phyloP scores from a whole-genome alignment of 371 early-diverging fungal genomes.

The Mucor ambiguus region DNA sequence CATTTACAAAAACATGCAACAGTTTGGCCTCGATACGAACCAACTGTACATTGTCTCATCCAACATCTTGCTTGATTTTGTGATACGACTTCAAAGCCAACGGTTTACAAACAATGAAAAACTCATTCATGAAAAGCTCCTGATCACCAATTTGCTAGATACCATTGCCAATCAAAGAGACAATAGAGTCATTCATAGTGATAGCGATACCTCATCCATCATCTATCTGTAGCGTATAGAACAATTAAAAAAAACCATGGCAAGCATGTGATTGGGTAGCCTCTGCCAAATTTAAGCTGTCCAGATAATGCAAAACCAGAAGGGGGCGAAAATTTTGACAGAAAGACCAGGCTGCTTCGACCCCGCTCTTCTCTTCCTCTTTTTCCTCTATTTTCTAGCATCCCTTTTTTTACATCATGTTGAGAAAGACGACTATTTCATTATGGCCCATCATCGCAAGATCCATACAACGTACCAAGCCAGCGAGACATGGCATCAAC shows the following conservation, averaged over 20 bases:
- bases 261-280: neutral
- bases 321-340: neutral
- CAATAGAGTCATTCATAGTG: neutral
- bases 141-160: slow-evolving; percentile 33
- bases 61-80: slow-evolving; percentile 27
- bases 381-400: neutral
- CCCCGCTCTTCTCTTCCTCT: slow-evolving; percentile 3
- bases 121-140: slow-evolving; percentile 38
- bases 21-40: slow-evolving; percentile 24
- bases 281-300: neutral
- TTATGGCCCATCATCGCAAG: neutral
- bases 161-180: slow-evolving; percentile 18
- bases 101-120: slow-evolving; percentile 6
- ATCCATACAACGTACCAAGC: neutral
- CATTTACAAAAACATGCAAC: slow-evolving; percentile 22
- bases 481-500: neutral
- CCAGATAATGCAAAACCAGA: neutral
- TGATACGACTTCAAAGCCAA: slow-evolving; percentile 17
- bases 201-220: neutral
- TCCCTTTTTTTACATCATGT: neutral
- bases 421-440: neutral
- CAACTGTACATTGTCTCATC: slow-evolving; percentile 35
- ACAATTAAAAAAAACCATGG: neutral
- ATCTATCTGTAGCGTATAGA: neutral
- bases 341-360: slow-evolving; percentile 3